Conservation (phyloP, 1,284 basidiomycete genomes). For the Vanrija pseudolonga region DNA sequence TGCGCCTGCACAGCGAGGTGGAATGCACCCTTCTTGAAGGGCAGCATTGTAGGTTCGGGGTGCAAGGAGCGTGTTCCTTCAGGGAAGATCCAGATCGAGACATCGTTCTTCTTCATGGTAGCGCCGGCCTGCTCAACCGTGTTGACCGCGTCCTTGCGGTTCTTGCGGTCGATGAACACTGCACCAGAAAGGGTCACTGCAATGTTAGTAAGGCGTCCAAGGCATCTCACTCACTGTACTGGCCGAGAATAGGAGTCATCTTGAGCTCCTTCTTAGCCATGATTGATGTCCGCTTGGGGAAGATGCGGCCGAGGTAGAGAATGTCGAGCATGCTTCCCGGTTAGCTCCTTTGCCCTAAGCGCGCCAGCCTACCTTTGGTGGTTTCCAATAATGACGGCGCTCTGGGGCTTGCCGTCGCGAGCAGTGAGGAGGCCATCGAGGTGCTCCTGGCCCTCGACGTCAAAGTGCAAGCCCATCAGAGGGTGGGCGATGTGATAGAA, state of each 20-base stretch:
- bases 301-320: constrained; percentile 76
- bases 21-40: constrained; percentile 98
- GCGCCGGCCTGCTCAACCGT: constrained; percentile 75
- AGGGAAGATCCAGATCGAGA: constrained; percentile 85
- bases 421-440: constrained; percentile 54
- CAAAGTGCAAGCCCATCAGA: constrained; percentile 65
- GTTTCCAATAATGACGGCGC: constrained; percentile 73
- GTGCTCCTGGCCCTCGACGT: constrained; percentile 82
- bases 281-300: constrained; percentile 78
- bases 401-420: constrained; percentile 52
- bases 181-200: constrained; percentile 79
- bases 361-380: constrained; percentile 64
- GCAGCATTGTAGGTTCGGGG: constrained; percentile 65
- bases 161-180: constrained; percentile 88
- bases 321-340: constrained; percentile 70
- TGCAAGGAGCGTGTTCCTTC: constrained; percentile 81
- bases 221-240: constrained; percentile 59
- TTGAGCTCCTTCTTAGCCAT: constrained; percentile 92
- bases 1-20: constrained; percentile 82
- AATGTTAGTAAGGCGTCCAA: background rate
- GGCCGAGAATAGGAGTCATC: constrained; percentile 80
- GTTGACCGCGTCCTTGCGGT: constrained; percentile 66
- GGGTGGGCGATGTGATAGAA: constrained; percentile 73
- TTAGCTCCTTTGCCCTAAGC: background rate
- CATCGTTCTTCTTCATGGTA: constrained; percentile 66